phyloP scores from a whole-genome alignment of 2,329 filamentous ascomycete genomes.

The Didymella pinodella region DNA sequence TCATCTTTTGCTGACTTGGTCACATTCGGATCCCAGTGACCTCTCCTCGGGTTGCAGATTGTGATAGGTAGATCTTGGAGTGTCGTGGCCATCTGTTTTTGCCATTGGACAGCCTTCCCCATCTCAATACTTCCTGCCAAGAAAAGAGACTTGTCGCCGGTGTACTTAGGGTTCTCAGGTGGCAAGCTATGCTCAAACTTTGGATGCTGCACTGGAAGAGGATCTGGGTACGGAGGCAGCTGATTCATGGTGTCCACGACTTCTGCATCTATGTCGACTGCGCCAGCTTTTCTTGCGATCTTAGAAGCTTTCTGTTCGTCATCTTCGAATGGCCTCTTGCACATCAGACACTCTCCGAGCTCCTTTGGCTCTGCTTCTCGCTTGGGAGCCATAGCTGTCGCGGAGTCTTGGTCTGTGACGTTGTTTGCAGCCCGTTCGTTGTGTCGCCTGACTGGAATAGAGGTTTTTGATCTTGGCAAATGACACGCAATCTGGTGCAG shows the following conservation, averaged over 20 bases:
- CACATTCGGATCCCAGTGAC: conserved; percentile 65
- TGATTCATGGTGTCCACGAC: conserved; percentile 32
- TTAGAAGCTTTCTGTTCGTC: conserved; percentile 12
- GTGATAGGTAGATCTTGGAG: conserved; percentile 59
- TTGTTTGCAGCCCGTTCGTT: no score
- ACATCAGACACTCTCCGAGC: conserved; percentile 10
- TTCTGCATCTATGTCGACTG: conserved; percentile 30
- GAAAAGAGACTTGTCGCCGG: conserved; percentile 58
- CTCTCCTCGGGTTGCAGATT: conserved; percentile 65
- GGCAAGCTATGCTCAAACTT: conserved; percentile 29
- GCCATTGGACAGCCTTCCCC: conserved; percentile 61
- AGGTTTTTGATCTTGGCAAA: not conserved
- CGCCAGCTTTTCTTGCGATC: not conserved
- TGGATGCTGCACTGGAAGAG: conserved; percentile 13
- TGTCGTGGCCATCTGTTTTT: conserved; percentile 52
- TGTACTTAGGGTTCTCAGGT: conserved; percentile 25
- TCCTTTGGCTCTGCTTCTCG: conserved; percentile 3
- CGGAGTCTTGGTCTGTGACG: not conserved
- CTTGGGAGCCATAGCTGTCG: conserved; percentile 5
- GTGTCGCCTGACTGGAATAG: not conserved
- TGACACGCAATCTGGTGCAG: no score
- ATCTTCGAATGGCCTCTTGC: conserved; percentile 13
- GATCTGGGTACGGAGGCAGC: conserved; percentile 19
- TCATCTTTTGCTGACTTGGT: conserved; percentile 52
- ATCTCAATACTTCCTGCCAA: conserved; percentile 66